phyloP scores from a whole-genome alignment of 2,329 filamentous ascomycete species.

The Fusarium beomiforme region DNA sequence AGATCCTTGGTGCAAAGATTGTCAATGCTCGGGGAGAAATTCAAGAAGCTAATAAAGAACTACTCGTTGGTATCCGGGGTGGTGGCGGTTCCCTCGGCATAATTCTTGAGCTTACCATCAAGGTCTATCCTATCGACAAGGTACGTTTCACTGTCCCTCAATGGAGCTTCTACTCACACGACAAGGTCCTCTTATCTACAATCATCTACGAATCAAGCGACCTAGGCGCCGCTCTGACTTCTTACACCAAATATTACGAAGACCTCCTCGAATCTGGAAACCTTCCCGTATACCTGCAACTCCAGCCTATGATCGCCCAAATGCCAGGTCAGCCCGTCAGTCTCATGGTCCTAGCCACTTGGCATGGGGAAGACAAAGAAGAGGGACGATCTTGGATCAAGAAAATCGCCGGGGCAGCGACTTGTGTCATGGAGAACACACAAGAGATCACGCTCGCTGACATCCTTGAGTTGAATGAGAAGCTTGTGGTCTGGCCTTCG shows the following conservation, averaged over 20 bases:
- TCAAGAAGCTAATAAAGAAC: background rate
- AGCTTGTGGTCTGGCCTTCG: background rate
- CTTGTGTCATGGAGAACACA: background rate
- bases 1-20: conserved; percentile 9
- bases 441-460: background rate
- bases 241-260: background rate
- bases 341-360: background rate
- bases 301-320: background rate
- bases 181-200: background rate
- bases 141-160: fast-evolving
- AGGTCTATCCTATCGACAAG: background rate
- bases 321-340: background rate
- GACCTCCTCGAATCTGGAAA: background rate
- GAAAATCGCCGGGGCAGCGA: background rate
- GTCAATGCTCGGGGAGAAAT: conserved; percentile 1
- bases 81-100: conserved; percentile 8
- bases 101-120: conserved; percentile 5
- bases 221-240: fast-evolving
- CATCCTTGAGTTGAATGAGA: background rate
- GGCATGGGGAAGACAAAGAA: background rate
- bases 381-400: background rate
- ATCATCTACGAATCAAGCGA: conserved; percentile 4
- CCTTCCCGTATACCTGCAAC: background rate
- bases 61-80: conserved; percentile 10
- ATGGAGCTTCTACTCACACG: fast-evolving